Conservation (phyloP, 768 basidiomycete genomes). For the Clathrus columnatus region DNA sequence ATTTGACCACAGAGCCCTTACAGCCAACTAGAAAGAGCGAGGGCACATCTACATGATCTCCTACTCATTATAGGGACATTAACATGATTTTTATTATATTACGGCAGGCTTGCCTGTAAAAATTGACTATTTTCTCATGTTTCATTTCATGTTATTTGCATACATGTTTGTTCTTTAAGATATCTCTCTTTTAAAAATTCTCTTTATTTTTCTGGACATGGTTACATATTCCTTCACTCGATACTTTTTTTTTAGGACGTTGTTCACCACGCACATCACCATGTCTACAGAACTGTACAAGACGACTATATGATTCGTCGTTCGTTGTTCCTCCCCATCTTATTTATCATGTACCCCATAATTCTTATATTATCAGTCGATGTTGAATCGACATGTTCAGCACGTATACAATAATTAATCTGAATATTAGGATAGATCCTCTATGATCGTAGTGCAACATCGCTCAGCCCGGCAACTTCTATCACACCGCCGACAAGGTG, state of each 20-base stretch:
- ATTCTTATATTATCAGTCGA: too few species aligned
- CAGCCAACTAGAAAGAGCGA: not conserved
- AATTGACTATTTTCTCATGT: not conserved
- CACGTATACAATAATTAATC: not conserved
- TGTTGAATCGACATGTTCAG: constrained; percentile 2
- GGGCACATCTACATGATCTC: not conserved
- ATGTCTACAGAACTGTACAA: too few species aligned
- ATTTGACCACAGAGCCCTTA: not conserved
- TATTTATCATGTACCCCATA: too few species aligned
- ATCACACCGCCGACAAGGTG: constrained; percentile 92
- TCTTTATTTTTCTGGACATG: too few species aligned
- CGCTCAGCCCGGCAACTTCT: constrained; percentile 79
- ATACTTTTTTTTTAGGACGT: too few species aligned
- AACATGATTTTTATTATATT: not conserved
- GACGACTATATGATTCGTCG: too few species aligned
- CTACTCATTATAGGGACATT: not conserved
- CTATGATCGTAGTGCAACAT: constrained; percentile 38
- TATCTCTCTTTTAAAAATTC: not conserved
- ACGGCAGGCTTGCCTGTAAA: not conserved
- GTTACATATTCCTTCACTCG: too few species aligned
- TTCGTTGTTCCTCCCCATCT: too few species aligned
- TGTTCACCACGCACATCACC: too few species aligned
- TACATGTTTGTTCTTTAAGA: not conserved
- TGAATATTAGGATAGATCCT: not conserved
- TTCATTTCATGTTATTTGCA: not conserved